Evolutionary conservation across 179 eudicot genomes (phyloP).

Genomic region (Camellia oleifera): DNA sequence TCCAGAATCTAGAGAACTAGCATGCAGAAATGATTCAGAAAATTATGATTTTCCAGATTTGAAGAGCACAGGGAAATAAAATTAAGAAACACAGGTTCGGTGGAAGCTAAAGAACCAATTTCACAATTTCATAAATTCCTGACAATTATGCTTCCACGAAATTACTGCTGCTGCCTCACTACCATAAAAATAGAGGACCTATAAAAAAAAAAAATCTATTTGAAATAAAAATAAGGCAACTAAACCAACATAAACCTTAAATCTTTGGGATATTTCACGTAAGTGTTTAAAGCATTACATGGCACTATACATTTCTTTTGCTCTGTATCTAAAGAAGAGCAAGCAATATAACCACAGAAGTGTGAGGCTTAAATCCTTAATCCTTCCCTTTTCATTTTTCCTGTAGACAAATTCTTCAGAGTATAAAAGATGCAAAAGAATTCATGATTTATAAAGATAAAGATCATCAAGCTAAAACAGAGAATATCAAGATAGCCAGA

Average conservation of each 20-base stretch:
- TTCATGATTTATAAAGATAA: too few species aligned
- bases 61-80: too few species aligned
- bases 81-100: too few species aligned
- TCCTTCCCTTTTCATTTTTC: neutral
- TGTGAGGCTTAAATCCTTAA: neutral
- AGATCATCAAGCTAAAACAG: too few species aligned
- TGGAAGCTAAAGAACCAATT: neutral
- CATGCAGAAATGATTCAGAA: neutral
- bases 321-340: too few species aligned
- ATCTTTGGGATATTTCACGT: neutral
- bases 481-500: neutral
- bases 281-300: neutral
- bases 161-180: neutral
- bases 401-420: too few species aligned
- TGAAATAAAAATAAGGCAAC: neutral
- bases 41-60: neutral
- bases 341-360: neutral
- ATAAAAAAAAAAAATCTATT: neutral
- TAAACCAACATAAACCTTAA: neutral
- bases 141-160: neutral
- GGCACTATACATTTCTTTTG: too few species aligned
- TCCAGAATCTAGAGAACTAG: neutral
- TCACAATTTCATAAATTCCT: neutral
- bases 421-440: too few species aligned
- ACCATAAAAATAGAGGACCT: neutral